Evolutionary conservation across 352 stramenopile genomes (phyloP), one percentile per base, ranked within the genome.

Genomic region (Globisporangium mamillatum): DNA sequence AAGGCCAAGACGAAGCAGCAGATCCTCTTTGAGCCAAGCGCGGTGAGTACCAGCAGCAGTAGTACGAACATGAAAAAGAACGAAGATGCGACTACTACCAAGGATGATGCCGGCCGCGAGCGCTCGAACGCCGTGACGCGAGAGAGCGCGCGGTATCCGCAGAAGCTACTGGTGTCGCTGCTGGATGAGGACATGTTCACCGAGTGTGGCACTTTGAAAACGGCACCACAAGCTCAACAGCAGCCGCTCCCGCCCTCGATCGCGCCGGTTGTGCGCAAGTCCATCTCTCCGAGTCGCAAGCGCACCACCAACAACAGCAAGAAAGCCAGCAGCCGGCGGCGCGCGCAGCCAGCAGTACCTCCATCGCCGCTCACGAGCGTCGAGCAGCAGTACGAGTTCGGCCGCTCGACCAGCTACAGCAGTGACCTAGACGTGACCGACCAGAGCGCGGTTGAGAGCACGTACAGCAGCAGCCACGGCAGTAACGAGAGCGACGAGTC

Each of bases 151-250:
- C 66, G 66, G 18, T 60, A 66, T 22, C 55, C 66, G 3, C 67
- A 63, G 14, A 60, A 71, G 27, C 66, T 71, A 5, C 60, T 71
- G 10, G 34, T 86, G 8, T 69, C 81, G 32, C 57, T 86, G 34
- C 64, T 80, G 12, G 74, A 82, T 34, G 68, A 70, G 27, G 65
- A 55, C n/a, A 69, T 66, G 4, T 60, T 71, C 56, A 57, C 66
- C 10, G 38, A 32, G 14, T 32, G 60, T 10, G 60, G 65, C 7
- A 56, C 48, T 1, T 34, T 62, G 0, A 66, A 65, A 22, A 4
- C n/a, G 22, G 9, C 44, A 3, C 22, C 25, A 8, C 54, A 22
- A 69, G 25, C 27, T 9, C 16, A 32, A n/a, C 32, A 56, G 18
- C 25, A 29, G 9, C 48, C 36, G 1, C 50, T 67, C 9, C 64